phyloP scores from a whole-genome alignment of 768 basidiomycete genomes.

The Pleurotus ostreatus region DNA sequence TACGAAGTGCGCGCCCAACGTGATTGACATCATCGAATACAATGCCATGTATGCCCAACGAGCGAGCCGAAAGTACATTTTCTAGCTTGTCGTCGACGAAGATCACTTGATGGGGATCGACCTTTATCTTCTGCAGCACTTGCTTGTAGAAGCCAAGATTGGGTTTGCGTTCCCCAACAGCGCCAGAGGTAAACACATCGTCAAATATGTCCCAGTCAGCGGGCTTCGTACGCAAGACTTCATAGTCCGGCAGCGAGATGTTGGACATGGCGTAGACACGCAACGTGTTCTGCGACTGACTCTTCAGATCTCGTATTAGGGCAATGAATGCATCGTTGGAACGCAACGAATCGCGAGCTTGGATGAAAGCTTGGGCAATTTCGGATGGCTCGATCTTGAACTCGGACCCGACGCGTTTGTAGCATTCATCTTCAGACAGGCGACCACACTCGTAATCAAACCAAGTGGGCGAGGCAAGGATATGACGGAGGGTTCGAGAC shows the following conservation, averaged over 20 bases:
- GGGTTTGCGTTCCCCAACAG: slow-evolving; percentile 51
- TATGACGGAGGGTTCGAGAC: slow-evolving; percentile 32
- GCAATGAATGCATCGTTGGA: slow-evolving; percentile 40
- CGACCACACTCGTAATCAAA: slow-evolving; percentile 50
- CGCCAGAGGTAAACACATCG: slow-evolving; percentile 47
- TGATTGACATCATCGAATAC: slow-evolving; percentile 38
- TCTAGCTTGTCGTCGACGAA: slow-evolving; percentile 61
- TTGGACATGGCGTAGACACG: slow-evolving; percentile 57
- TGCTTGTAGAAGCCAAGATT: slow-evolving; percentile 49
- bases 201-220: slow-evolving; percentile 49
- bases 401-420: slow-evolving; percentile 33
- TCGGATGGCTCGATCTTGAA: slow-evolving; percentile 34
- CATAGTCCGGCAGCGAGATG: slow-evolving; percentile 50
- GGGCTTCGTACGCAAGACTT: slow-evolving; percentile 37
- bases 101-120: slow-evolving; percentile 42
- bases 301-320: slow-evolving; percentile 43
- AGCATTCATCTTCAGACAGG: slow-evolving; percentile 40
- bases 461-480: slow-evolving; percentile 45
- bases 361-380: slow-evolving; percentile 39
- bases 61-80: slow-evolving; percentile 54
- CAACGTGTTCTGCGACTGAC: slow-evolving; percentile 26
- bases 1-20: slow-evolving; percentile 43
- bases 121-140: slow-evolving; percentile 38
- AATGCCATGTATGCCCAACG: slow-evolving; percentile 52
- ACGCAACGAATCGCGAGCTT: slow-evolving; percentile 44